Percentiles rank a stretch among this genome's conserved stretches.
Evolutionary conservation across 805 yeast species (phyloP).

Genomic region (Candida silvatica): DNA sequence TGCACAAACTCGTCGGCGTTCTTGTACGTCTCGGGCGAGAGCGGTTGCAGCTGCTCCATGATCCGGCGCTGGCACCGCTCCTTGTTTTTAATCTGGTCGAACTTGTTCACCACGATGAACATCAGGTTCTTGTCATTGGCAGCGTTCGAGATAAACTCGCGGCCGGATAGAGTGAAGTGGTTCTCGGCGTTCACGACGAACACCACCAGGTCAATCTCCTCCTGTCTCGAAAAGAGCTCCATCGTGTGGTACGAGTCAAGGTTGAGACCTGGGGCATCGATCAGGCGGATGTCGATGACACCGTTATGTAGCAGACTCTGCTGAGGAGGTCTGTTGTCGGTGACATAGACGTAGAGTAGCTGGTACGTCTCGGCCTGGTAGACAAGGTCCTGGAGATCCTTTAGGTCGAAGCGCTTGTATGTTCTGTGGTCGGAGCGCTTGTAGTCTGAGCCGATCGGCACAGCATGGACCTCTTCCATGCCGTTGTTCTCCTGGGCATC

Average conservation of each 20-base stretch:
- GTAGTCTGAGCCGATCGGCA: conserved; percentile 49
- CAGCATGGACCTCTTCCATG: conserved; percentile 90
- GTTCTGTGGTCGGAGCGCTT: conserved; percentile 53
- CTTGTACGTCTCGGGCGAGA: conserved; percentile 89
- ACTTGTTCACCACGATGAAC: conserved; percentile 89
- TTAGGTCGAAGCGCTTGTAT: conserved; percentile 45
- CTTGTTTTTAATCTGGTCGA: conserved; percentile 79
- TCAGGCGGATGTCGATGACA: conserved; percentile 81
- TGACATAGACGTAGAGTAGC: conserved; percentile 71
- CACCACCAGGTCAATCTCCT: conserved; percentile 91
- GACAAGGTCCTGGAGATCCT: conserved; percentile 60
- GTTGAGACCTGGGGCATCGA: conserved; percentile 96
- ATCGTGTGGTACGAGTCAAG: conserved; percentile 91
- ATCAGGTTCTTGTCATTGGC: conserved; percentile 87
- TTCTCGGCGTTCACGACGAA: conserved; percentile 96
- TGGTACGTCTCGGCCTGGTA: conserved; percentile 63
- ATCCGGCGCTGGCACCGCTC: conserved; percentile 70
- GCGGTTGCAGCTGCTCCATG: conserved; percentile 71
- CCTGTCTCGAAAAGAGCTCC: conserved; percentile 91
- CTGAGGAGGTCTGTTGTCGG: conserved; percentile 60
- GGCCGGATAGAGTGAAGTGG: conserved; percentile 89
- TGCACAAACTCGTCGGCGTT: conserved; percentile 89
- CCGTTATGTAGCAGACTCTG: conserved; percentile 79
- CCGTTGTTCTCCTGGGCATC: conserved; percentile 72
- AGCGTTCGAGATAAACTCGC: conserved; percentile 85